These are phyloP conservation scores for Hypoxylon rickii DNA, from an alignment of 495 filamentous ascomycete genomes.

Conservation along the genomic window DNA sequence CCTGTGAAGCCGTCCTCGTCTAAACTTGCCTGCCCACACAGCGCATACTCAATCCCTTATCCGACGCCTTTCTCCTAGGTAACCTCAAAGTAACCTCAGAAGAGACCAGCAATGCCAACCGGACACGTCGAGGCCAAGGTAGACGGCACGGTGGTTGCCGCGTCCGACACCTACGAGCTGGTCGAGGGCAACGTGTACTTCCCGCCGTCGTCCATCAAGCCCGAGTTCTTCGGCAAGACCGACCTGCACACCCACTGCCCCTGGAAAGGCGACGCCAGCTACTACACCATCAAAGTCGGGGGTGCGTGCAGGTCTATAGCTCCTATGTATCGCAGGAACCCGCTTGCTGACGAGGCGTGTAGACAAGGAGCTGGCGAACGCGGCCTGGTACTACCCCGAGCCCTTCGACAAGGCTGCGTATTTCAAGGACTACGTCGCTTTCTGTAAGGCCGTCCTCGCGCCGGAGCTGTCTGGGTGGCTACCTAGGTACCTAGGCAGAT, in stretches of 20 bases:
- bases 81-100: neutral
- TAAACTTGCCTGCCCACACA: too few species aligned
- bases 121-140: slow-evolving; percentile 62
- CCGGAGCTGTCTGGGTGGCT: slow-evolving; percentile 21
- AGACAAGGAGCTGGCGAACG: slow-evolving; percentile 61
- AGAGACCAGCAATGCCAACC: slow-evolving; percentile 28
- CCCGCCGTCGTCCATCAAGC: slow-evolving; percentile 50
- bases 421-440: slow-evolving; percentile 68
- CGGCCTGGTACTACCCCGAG: slow-evolving; percentile 70
- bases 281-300: slow-evolving; percentile 65
- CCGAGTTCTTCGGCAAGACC: slow-evolving; percentile 43
- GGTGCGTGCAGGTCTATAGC: too few species aligned
- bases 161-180: slow-evolving; percentile 63
- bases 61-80: too few species aligned
- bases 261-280: slow-evolving; percentile 73
- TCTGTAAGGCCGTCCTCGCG: too few species aligned
- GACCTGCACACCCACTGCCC: slow-evolving; percentile 57
- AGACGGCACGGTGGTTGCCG: slow-evolving; percentile 62
- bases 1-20: neutral
- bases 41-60: too few species aligned
- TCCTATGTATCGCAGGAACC: too few species aligned
- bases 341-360: too few species aligned
- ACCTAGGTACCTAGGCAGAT: neutral
- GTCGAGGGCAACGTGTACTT: slow-evolving; percentile 79
- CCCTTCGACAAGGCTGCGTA: slow-evolving; percentile 60